Base-by-base conservation (phyloP, 2,329 filamentous ascomycete species). In the Colletotrichum noveboracense region DNA sequence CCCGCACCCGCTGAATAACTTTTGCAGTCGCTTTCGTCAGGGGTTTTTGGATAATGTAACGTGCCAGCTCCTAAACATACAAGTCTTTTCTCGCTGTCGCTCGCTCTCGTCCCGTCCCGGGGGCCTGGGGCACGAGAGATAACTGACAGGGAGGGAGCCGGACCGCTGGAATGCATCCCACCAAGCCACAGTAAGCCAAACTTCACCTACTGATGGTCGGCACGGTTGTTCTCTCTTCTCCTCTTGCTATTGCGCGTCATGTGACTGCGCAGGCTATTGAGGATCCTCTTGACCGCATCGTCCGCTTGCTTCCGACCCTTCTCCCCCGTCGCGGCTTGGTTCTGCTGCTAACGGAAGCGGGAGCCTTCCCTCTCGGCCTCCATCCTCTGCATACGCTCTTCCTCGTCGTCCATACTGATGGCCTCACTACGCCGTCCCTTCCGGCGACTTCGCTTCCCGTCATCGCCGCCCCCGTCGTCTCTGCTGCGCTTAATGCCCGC, bases 311-410 rank as follows among this genome's bases (percentile, higher is more conserved):
- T 60, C 10, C 16, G 38, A 32, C 70, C 28, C 24, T 58, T 28
- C 64, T 61, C 36, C 36, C 36, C 36, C 16, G 36, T 38, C 36
- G 36, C 36, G 36, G 36, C 36, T 18, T 38, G 36, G 36, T 34
- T 16, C 13, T 62, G 21, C 74, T 65, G 64, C 79, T 83, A 89
- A 48, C 84, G 85, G 88, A 88, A 90, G 55, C 89, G 86, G 12
- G 84, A 85, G 61, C 85, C 86, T 79, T 93, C 91, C 76, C 92
- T 86, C 83, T 94, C 92, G 34, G 86, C 88, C 82, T 93, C 92
- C 60, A 91, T 83, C 75, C 90, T 84, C 64, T 87, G 87, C 87
- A 89, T 89, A 77, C 88, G 86, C 79, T 89, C 87, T 84, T 92
- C 86, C 79, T 88, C 84, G 70, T 89, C 87, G 68, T 88, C 86